These are phyloP conservation scores for Cryptococcus sp. DNA, from an alignment of 1,284 basidiomycete genomes.

Conservation along the genomic window DNA sequence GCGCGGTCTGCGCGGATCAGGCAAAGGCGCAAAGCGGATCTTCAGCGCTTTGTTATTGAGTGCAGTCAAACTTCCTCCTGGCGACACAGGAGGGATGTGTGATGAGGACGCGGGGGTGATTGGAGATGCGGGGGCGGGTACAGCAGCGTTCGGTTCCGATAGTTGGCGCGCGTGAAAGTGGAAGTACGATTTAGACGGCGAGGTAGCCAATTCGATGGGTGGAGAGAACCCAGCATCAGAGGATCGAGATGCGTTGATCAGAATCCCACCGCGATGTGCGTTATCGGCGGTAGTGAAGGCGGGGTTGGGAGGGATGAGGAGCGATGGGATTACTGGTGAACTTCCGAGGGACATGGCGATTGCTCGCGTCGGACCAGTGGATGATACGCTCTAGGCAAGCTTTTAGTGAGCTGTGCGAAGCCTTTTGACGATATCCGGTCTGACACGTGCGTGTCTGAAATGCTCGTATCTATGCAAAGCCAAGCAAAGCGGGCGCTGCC, in stretches of 20 bases:
- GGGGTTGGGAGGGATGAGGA: constrained; percentile 33
- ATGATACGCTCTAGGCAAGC: no score
- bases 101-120: neutral
- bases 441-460: no score
- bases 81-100: constrained; percentile 4
- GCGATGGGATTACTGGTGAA: constrained; percentile 21
- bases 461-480: no score
- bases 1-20: constrained; percentile 46
- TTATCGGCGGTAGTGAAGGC: constrained; percentile 19
- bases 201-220: neutral
- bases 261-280: constrained; percentile 30
- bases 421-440: no score
- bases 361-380: neutral
- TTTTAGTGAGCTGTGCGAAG: no score
- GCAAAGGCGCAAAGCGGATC: constrained; percentile 53
- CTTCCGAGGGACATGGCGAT: constrained; percentile 20
- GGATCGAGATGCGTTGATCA: constrained; percentile 25
- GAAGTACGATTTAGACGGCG: constrained; percentile 3
- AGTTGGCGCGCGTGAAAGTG: neutral
- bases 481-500: no score
- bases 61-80: neutral
- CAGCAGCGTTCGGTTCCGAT: neutral
- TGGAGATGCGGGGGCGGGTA: neutral
- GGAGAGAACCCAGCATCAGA: constrained; percentile 4
- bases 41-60: constrained; percentile 14